Conservation (phyloP, 2,329 filamentous ascomycete species). For the Calonectria hongkongensis region DNA sequence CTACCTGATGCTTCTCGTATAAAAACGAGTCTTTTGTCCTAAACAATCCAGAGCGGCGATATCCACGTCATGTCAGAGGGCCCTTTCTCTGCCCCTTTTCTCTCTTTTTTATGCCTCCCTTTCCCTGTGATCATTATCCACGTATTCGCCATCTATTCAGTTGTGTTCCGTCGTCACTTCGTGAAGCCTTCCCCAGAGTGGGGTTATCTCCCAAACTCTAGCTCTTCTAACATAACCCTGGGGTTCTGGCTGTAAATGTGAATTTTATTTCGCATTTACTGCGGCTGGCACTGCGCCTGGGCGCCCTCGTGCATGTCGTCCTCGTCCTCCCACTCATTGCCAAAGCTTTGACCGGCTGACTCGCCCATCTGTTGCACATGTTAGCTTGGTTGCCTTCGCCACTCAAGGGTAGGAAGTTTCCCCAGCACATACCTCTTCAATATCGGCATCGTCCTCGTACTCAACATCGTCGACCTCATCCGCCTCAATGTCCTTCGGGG, state of each 20-base stretch:
- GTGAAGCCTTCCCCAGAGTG: slow-evolving; percentile 39
- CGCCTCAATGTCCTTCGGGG: slow-evolving; percentile 76
- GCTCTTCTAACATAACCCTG: slow-evolving; percentile 37
- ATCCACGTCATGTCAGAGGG: slow-evolving; percentile 16
- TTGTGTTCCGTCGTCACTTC: slow-evolving; percentile 52
- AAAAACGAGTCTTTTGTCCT: slow-evolving; percentile 16
- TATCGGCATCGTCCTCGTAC: slow-evolving; percentile 87
- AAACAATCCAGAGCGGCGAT: slow-evolving; percentile 33
- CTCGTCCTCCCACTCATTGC: slow-evolving; percentile 81
- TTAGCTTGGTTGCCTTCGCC: slow-evolving; percentile 38
- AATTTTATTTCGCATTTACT: slow-evolving; percentile 68
- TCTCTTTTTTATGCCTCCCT: background rate
- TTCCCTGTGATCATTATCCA: background rate
- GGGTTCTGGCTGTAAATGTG: slow-evolving; percentile 15
- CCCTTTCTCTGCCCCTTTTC: slow-evolving; percentile 15
- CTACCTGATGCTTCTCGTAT: slow-evolving; percentile 21
- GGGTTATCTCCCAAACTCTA: slow-evolving; percentile 40
- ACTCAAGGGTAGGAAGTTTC: slow-evolving; percentile 27
- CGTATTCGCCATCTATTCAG: slow-evolving; percentile 31
- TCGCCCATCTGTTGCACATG: slow-evolving; percentile 77
- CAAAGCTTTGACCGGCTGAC: slow-evolving; percentile 80
- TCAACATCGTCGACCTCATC: slow-evolving; percentile 91
- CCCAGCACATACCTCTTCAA: slow-evolving; percentile 79
- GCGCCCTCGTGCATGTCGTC: slow-evolving; percentile 79
- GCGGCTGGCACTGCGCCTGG: slow-evolving; percentile 82